Evolutionary conservation across 2,329 filamentous ascomycete species (phyloP), one percentile per base, ranked within the genome.

Genomic region (Teratosphaeriaceae sp.): DNA sequence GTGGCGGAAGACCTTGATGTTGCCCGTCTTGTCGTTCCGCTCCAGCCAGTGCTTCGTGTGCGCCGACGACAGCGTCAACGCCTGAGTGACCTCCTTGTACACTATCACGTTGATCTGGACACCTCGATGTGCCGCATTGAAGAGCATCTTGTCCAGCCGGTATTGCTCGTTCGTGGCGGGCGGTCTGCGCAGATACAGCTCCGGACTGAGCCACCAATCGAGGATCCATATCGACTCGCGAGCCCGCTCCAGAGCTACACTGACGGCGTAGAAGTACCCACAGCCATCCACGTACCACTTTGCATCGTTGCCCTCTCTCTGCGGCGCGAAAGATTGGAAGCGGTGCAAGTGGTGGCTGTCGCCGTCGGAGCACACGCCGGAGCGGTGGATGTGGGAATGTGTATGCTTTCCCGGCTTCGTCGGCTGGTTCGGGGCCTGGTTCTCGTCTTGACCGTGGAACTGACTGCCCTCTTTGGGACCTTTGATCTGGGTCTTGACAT

Each of bases 251-350:
- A 94, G 67, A 2, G 88, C 88, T 49, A 82, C 71, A 21, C 82
- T 87, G 1, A 94, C 85, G 12, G 88, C 88, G 74, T 81, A 88
- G 69, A 94, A 88, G 62, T 94, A 92, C 7, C 80, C 79, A 60
- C 83, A 86, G 5, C 84, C 87, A 59, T 92, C 86, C 15, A 92
- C 85, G 64, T 84, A 89, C 86, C 88, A 94, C 71, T 94, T 94
- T 49, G 78, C 80, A 50, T 80, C 71, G 58, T 88, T 82, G 44
- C 84, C 83, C 23, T 77, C 75, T 16, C 84, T 76, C 56, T 82
- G 76, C 1, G 85, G 80, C 1, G 85, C 84, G 67, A 94, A 94
- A 46, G 74, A 77, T 38, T 71, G 65, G 56, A 73, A 79, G 42
- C 76, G 70, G 51, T 78, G 67, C 46, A 73, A 58, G 26, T 73